A percentile compares a stretch with the other conserved stretches of the same genome.
phyloP scores from a whole-genome alignment of 1,284 basidiomycete species.

The Porogramme epimiltina region DNA sequence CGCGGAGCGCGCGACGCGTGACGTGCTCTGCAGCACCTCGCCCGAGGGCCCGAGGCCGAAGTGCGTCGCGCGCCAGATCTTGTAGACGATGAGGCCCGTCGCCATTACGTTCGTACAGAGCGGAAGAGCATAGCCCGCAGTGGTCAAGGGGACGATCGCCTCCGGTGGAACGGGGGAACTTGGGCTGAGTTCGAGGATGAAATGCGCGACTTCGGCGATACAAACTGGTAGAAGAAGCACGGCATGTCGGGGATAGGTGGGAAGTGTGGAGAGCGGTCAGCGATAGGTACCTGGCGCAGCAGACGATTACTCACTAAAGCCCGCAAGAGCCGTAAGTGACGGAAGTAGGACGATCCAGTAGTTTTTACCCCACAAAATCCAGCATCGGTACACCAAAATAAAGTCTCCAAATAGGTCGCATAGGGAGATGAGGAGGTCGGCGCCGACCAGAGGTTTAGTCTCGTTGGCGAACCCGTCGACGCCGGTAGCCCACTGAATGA shows the following conservation, averaged over 20 bases:
- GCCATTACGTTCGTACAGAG: slow-evolving; percentile 40
- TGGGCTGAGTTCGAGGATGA: slow-evolving; percentile 1
- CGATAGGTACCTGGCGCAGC: too few species aligned
- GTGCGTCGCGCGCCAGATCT: slow-evolving; percentile 31
- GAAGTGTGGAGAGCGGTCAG: too few species aligned
- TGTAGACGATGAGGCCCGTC: slow-evolving; percentile 39
- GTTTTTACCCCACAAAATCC: slow-evolving; percentile 36
- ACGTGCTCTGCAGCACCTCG: background rate
- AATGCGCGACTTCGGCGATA: slow-evolving; percentile 1
- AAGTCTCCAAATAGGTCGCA: slow-evolving; percentile 40
- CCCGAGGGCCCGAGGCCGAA: background rate
- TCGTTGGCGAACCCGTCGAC: slow-evolving; percentile 30
- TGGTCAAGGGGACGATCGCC: slow-evolving; percentile 6
- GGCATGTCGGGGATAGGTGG: background rate
- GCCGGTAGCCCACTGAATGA: slow-evolving; percentile 4
- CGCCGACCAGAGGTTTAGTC: slow-evolving; percentile 29
- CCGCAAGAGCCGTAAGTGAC: slow-evolving; percentile 31
- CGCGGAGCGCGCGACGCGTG: background rate
- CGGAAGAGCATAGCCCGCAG: slow-evolving; percentile 36
- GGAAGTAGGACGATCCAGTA: slow-evolving; percentile 36
- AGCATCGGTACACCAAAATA: slow-evolving; percentile 42
- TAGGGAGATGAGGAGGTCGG: slow-evolving; percentile 37
- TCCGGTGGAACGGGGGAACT: slow-evolving; percentile 2
- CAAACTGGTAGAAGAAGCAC: slow-evolving; percentile 1
- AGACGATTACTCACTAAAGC: slow-evolving; percentile 31